Evolutionary conservation across 2,329 filamentous ascomycete genomes (phyloP).

Genomic region (Myriosclerotinia scirpicola): DNA sequence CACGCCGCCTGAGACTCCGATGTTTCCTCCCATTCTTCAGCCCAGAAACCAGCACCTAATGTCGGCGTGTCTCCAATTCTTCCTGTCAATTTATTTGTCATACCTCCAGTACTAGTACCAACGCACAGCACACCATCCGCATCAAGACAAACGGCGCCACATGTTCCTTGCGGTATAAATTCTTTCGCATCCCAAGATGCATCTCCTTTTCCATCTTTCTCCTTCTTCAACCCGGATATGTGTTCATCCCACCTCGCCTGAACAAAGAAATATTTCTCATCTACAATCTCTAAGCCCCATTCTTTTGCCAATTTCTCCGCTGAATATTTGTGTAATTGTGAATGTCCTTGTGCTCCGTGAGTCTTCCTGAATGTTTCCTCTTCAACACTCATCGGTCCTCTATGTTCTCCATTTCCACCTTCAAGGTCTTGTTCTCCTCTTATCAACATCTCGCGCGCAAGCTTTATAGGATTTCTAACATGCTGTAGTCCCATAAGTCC

Average conservation of each 20-base stretch:
- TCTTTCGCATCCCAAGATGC: conserved; percentile 60
- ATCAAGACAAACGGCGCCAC: conserved; percentile 80
- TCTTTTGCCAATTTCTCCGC: conserved; percentile 66
- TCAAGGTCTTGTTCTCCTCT: conserved; percentile 62
- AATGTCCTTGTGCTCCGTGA: conserved; percentile 61
- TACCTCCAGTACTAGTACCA: conserved; percentile 69
- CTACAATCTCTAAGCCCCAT: conserved; percentile 71
- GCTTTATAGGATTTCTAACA: conserved; percentile 76
- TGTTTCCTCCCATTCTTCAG: conserved; percentile 70
- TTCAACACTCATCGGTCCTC: conserved; percentile 35
- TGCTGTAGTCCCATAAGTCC: conserved; percentile 71
- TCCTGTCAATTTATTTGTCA: conserved; percentile 87
- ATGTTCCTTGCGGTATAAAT: conserved; percentile 80
- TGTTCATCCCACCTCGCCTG: conserved; percentile 78
- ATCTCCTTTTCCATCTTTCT: conserved; percentile 45
- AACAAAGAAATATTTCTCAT: conserved; percentile 74
- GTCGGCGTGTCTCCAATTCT: conserved; percentile 84
- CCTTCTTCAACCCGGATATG: conserved; percentile 53
- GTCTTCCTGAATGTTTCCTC: neutral
- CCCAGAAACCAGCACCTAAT: conserved; percentile 85
- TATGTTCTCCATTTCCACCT: conserved; percentile 43
- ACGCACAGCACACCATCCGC: conserved; percentile 69
- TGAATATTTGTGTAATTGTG: conserved; percentile 64
- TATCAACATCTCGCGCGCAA: conserved; percentile 71
- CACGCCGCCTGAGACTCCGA: neutral